Evolutionary conservation across 2,329 filamentous ascomycete species (phyloP), one percentile per base, ranked within the genome.

Genomic region (Ceratocystis eucalypticola): DNA sequence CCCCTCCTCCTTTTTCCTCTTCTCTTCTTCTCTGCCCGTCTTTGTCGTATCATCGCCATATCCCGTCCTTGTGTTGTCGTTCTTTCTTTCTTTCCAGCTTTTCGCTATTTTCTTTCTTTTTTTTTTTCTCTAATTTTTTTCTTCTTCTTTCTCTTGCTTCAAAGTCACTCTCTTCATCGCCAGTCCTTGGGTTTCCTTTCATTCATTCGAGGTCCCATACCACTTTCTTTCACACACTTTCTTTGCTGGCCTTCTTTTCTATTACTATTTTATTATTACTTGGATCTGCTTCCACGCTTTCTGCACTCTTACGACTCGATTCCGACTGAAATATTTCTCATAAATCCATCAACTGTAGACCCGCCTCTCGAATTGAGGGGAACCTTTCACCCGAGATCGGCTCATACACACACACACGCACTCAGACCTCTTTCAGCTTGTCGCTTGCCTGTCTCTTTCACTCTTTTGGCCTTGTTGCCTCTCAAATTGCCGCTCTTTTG

Each of bases 131-230:
- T 67, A 67, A 61, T 70, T 72, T 73, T 73, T 74, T 70, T 74
- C 22, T 70, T 72, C 72, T 70, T 72, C 72, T 75, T 77, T 77
- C 73, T 72, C 75, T 78, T 77, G 74, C 74, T 76, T 80, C 76
- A 74, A 37, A 80, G 79, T 81, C 80, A 75, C 76, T 81, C 79
- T 75, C 79, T 81, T 80, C 74, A 74, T 72, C 72, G 71, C 45
- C 79, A 81, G 77, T 81, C 74, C 78, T 37, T 37, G 75, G 76
- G 74, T 74, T 70, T 74, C 74, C 76, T 78, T 77, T 73, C 78
- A 75, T 74, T 76, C 75, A 73, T 76, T 75, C 69, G 61, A 70
- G 70, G 64, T 25, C 64, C 64, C 15, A 17, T 48, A 64, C 62
- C 66, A 68, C 65, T 55, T 70, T 65, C 62, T 50, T 66, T 65